These are phyloP conservation scores for Lactarius hengduanensis DNA, from an alignment of 768 basidiomycete genomes.

Conservation along the genomic window DNA sequence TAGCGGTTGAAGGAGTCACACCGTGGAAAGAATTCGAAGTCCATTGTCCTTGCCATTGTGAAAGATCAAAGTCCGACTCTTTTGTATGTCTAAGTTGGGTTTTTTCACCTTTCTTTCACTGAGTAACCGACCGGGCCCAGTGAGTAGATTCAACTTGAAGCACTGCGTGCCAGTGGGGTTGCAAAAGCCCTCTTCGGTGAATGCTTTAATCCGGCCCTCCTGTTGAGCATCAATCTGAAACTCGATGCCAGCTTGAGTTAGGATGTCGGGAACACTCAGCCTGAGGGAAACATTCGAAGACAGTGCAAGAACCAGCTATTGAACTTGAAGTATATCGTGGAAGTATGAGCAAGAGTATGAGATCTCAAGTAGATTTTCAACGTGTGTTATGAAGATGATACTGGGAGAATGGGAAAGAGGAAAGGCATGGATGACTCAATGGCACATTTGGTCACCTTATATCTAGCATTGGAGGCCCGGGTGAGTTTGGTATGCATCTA, in stretches of 20 bases:
- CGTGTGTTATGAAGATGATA: conserved; percentile 1
- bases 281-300: background rate
- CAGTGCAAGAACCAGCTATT: background rate
- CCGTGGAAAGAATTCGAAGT: background rate
- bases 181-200: background rate
- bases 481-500: too few relatives aligned
- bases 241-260: background rate
- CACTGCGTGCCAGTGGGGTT: background rate
- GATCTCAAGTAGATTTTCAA: background rate
- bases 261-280: background rate
- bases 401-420: background rate
- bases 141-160: background rate
- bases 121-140: background rate
- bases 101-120: background rate
- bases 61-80: background rate
- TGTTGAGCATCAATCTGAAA: background rate
- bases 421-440: too few relatives aligned
- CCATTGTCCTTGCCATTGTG: background rate
- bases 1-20: background rate
- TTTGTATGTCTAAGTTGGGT: background rate
- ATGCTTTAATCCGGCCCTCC: background rate
- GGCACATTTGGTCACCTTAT: too few relatives aligned
- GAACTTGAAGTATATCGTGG: too few relatives aligned
- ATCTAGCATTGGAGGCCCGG: too few relatives aligned
- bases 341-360: background rate